Conservation (phyloP, 192 early-diverging fungal genomes). For the Dimargaris cristalligena region DNA sequence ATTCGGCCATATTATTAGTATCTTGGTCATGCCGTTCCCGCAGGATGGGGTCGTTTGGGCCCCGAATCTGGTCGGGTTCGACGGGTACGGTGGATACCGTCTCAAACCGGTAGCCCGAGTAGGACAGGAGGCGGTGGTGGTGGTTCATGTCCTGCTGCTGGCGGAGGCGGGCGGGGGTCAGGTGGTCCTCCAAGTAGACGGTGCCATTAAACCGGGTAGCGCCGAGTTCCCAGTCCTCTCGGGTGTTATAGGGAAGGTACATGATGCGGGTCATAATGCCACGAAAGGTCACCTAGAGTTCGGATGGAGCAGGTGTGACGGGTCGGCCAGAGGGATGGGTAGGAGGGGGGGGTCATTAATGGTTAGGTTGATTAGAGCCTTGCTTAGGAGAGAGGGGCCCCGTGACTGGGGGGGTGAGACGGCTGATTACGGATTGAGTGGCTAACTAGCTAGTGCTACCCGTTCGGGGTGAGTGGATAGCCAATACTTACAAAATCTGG, state of each 20-base stretch:
- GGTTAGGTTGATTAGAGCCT: no score
- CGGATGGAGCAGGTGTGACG: no score
- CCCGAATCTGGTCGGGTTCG: conserved; percentile 25
- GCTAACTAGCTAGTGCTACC: no score
- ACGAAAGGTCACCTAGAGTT: conserved; percentile 54
- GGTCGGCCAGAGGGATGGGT: no score
- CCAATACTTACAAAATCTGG: conserved; percentile 16
- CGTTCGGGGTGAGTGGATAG: conserved; percentile 13
- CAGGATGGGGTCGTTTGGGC: conserved; percentile 11
- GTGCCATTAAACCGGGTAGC: conserved; percentile 37
- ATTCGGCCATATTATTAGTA: conserved; percentile 77
- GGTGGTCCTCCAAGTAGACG: conserved; percentile 69
- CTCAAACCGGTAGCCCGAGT: conserved; percentile 89
- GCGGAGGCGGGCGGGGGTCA: conserved; percentile 22
- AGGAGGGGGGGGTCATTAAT: no score
- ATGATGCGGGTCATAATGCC: conserved; percentile 83
- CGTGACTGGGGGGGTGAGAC: no score
- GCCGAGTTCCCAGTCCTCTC: conserved; percentile 70
- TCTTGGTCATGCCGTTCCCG: conserved; percentile 20
- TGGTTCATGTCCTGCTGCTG: conserved; percentile 24
- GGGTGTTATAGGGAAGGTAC: conserved; percentile 52
- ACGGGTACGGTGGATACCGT: conserved; percentile 43
- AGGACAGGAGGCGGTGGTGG: conserved; percentile 50
- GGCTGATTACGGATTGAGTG: no score
- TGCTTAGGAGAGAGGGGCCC: no score